Percentiles rank a stretch among this genome's conserved stretches.
phyloP scores from a whole-genome alignment of 208 protist species.

The Wallacemonas collosoma region DNA sequence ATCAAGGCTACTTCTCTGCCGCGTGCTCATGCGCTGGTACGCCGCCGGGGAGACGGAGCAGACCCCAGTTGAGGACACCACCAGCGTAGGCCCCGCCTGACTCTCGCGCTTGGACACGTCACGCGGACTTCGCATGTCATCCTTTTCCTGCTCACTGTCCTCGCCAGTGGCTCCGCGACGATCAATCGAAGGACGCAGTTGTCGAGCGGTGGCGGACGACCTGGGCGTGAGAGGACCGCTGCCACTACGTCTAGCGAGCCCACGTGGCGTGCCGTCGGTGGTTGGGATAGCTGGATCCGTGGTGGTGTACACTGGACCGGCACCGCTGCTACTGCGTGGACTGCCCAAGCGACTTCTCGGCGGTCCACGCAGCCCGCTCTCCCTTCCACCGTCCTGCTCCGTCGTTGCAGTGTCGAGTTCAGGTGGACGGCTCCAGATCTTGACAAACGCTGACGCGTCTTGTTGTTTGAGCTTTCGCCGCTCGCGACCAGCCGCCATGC shows the following conservation, averaged over 20 bases:
- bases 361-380: too few species aligned
- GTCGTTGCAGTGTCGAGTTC: not conserved
- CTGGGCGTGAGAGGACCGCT: too few species aligned
- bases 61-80: not conserved
- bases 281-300: too few species aligned
- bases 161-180: too few species aligned
- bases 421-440: constrained; percentile 1
- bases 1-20: not conserved
- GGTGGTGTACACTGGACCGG: too few species aligned
- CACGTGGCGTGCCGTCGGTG: too few species aligned
- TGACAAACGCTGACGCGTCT: not conserved
- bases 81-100: not conserved
- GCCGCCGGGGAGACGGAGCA: constrained; percentile 12
- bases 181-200: too few species aligned
- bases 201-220: too few species aligned
- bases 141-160: too few species aligned
- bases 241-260: too few species aligned
- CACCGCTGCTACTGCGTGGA: not conserved
- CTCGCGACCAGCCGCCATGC: constrained; percentile 15
- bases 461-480: not conserved
- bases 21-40: constrained; percentile 2
- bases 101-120: too few species aligned
- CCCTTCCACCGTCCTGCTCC: not conserved
- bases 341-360: not conserved
- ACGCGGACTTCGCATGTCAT: too few species aligned